Percentiles rank a stretch among this genome's conserved stretches.
Conservation (phyloP, 495 filamentous ascomycete species). For the Podospora pseudocomata region DNA sequence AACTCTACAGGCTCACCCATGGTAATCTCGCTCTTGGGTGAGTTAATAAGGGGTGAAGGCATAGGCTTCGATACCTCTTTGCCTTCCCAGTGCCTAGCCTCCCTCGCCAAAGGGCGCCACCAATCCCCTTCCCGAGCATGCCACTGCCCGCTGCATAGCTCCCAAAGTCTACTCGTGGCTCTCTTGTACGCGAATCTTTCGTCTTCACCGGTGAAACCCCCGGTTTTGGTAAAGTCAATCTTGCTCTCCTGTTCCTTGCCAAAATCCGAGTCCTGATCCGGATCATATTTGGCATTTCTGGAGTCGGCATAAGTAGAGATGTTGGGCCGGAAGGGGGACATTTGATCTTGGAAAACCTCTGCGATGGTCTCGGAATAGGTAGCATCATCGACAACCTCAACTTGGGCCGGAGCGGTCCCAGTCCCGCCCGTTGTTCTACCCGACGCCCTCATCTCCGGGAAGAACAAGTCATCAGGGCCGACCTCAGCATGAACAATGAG, state of each 20-base stretch:
- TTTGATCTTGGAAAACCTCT: constrained; percentile 65
- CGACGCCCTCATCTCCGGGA: constrained; percentile 49
- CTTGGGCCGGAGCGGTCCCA: constrained; percentile 13
- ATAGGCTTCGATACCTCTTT: constrained; percentile 23
- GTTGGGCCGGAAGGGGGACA: constrained; percentile 68
- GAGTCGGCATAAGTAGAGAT: constrained; percentile 53
- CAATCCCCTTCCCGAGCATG: constrained; percentile 55
- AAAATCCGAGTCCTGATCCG: constrained; percentile 49
- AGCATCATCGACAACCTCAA: constrained; percentile 36
- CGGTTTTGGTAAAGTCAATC: constrained; percentile 53
- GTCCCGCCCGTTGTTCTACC: not conserved
- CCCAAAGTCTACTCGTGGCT: constrained; percentile 64
- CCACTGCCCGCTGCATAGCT: constrained; percentile 64
- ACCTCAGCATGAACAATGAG: constrained; percentile 55
- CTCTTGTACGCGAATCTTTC: constrained; percentile 70
- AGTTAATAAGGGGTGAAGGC: not conserved
- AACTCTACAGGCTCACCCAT: constrained; percentile 39
- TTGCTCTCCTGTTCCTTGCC: constrained; percentile 29
- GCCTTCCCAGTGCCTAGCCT: constrained; percentile 58
- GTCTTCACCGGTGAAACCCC: constrained; percentile 65
- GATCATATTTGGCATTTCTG: constrained; percentile 39
- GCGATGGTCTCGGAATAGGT: constrained; percentile 65
- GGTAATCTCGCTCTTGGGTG: constrained; percentile 27
- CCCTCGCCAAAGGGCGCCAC: constrained; percentile 61
- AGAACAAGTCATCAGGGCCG: constrained; percentile 64